Percentiles rank a stretch among this genome's conserved stretches.
Evolutionary conservation across 106 monocot species (phyloP).

Genomic region (Acorus gramineus): DNA sequence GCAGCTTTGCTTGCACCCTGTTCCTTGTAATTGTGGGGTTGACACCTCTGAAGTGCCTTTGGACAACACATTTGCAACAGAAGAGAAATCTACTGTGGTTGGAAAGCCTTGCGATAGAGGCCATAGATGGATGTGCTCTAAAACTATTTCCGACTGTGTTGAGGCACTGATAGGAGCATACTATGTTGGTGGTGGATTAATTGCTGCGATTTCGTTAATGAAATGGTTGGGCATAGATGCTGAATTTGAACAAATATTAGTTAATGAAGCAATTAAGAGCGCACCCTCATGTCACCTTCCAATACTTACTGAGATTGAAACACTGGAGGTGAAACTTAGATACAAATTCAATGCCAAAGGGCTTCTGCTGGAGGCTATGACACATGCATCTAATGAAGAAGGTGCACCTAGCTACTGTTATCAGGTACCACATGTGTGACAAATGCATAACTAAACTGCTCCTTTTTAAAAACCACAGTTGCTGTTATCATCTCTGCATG

Average conservation of each 20-base stretch:
- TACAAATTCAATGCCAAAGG: slow-evolving; percentile 54
- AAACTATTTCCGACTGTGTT: slow-evolving; percentile 92
- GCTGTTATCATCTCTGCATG: too few species aligned
- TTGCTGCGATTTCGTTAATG: slow-evolving; percentile 50
- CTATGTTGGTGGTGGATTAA: slow-evolving; percentile 68
- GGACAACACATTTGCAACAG: slow-evolving; percentile 16
- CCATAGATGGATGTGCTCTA: slow-evolving; percentile 94
- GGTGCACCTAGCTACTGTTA: slow-evolving; percentile 48
- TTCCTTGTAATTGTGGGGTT: slow-evolving; percentile 54
- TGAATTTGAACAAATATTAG: slow-evolving; percentile 25
- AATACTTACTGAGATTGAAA: slow-evolving; percentile 38
- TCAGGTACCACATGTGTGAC: slow-evolving; percentile 32
- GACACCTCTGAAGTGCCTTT: slow-evolving; percentile 16
- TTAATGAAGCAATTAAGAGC: slow-evolving; percentile 33
- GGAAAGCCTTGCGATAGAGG: slow-evolving; percentile 81
- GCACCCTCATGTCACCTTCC: slow-evolving; percentile 33
- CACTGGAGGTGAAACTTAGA: slow-evolving; percentile 56
- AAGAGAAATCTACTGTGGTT: slow-evolving; percentile 43
- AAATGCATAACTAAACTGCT: too few species aligned
- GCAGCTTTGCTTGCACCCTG: slow-evolving; percentile 40
- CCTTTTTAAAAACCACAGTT: too few species aligned
- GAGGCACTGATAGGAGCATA: slow-evolving; percentile 95
- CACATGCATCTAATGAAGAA: slow-evolving; percentile 59
- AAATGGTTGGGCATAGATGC: slow-evolving; percentile 72
- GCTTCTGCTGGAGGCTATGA: slow-evolving; percentile 82